Evolutionary conservation across 805 yeast species (phyloP).

Genomic region (Myxozyma kluyveri): DNA sequence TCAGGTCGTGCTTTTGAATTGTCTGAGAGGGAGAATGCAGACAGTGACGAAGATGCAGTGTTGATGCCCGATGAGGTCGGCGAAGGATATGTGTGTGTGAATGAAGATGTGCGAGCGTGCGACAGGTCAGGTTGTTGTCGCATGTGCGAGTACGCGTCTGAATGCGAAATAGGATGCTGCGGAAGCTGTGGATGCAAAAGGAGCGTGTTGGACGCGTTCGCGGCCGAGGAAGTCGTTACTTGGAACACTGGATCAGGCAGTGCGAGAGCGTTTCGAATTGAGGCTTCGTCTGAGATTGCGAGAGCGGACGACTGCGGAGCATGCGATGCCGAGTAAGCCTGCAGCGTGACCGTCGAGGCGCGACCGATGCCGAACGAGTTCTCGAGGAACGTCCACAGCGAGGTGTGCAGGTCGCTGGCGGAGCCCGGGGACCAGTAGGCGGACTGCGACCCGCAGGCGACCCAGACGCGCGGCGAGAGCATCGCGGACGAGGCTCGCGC

Average conservation of each 20-base stretch:
- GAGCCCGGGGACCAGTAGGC: too few relatives aligned
- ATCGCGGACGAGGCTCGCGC: too few relatives aligned
- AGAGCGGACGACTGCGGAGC: slow-evolving; percentile 4
- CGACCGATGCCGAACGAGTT: slow-evolving; percentile 21
- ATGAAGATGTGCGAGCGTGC: too few relatives aligned
- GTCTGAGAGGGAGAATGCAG: slow-evolving; percentile 5
- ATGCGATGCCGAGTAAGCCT: background rate
- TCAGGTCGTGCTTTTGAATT: too few relatives aligned
- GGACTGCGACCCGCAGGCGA: too few relatives aligned
- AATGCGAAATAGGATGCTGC: background rate
- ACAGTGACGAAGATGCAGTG: background rate
- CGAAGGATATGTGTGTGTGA: slow-evolving; percentile 4
- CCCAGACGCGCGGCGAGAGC: too few relatives aligned
- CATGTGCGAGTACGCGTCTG: background rate
- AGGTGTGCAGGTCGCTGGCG: too few relatives aligned
- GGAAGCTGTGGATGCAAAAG: background rate
- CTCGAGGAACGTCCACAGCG: too few relatives aligned
- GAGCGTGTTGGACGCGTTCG: background rate
- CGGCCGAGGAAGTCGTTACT: slow-evolving; percentile 4
- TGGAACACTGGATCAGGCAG: slow-evolving; percentile 14
- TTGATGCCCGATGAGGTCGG: background rate
- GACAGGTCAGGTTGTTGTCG: too few relatives aligned
- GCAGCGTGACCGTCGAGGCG: slow-evolving; percentile 4
- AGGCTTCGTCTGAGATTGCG: slow-evolving; percentile 10
- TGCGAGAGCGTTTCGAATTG: slow-evolving; percentile 12